These are phyloP conservation scores for Solanum sitiens DNA, from an alignment of 257 asterid genomes.

Conservation along the genomic window DNA sequence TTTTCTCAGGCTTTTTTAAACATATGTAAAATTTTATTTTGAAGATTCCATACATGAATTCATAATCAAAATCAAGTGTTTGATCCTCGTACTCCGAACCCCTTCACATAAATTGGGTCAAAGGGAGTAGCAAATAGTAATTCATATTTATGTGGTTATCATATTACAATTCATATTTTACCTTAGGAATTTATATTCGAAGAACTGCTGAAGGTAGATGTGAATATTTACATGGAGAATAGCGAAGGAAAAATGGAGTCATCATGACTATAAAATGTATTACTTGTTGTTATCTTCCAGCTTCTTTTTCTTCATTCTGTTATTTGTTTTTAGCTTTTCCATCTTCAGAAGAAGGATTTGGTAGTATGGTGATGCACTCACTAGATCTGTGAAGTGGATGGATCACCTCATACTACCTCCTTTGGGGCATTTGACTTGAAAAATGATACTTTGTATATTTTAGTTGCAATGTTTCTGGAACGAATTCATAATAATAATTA, in stretches of 20 bases:
- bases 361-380: neutral
- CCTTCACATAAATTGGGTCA: neutral
- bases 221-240: neutral
- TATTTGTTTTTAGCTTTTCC: neutral
- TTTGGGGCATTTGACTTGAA: neutral
- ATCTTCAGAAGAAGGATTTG: neutral
- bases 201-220: neutral
- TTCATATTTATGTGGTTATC: neutral
- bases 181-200: neutral
- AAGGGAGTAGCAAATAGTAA: neutral
- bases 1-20: neutral
- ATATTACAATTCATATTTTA: neutral
- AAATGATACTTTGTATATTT: neutral
- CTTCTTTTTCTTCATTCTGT: neutral
- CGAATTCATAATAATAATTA: neutral
- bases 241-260: neutral
- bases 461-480: neutral
- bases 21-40: neutral
- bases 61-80: neutral
- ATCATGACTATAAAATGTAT: neutral
- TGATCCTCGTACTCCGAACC: neutral
- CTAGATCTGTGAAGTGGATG: neutral
- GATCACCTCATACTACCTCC: neutral
- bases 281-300: neutral
- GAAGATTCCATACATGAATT: neutral